These are phyloP conservation scores for Xylaria scruposa DNA, from an alignment of 495 filamentous ascomycete species.

Conservation along the genomic window DNA sequence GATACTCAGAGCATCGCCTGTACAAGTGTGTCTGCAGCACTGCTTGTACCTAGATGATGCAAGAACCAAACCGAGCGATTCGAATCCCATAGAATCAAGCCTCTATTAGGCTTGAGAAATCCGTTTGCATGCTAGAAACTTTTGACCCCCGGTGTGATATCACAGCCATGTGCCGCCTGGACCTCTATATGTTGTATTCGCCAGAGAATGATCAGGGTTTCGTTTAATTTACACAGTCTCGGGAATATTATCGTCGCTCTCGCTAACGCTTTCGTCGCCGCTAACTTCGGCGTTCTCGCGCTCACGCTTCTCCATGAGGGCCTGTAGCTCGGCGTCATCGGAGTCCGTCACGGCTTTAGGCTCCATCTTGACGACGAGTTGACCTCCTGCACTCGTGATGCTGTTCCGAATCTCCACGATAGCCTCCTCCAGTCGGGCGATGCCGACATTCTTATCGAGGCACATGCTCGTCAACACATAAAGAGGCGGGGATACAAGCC, in stretches of 20 bases:
- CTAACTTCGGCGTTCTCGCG: constrained; percentile 96
- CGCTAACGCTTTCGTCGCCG: constrained; percentile 92
- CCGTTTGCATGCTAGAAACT: constrained; percentile 26
- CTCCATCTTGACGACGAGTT: constrained; percentile 90
- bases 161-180: not conserved
- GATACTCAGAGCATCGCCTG: not conserved
- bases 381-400: constrained; percentile 77
- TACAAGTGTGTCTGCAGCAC: constrained; percentile 15
- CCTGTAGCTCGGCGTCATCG: constrained; percentile 94
- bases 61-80: constrained; percentile 9
- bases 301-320: constrained; percentile 98
- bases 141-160: constrained; percentile 22
- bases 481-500: constrained; percentile 91
- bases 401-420: constrained; percentile 81
- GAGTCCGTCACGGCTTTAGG: constrained; percentile 98
- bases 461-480: constrained; percentile 92
- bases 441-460: constrained; percentile 87
- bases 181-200: constrained; percentile 24
- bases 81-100: constrained; percentile 9
- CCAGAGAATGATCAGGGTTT: not conserved
- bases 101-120: constrained; percentile 16
- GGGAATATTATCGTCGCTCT: constrained; percentile 80
- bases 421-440: constrained; percentile 81
- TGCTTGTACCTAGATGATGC: not conserved
- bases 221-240: constrained; percentile 48